Percentiles rank a stretch among this genome's conserved stretches.
phyloP scores from a whole-genome alignment of 306 rosid species.

The Lablab purpureus region DNA sequence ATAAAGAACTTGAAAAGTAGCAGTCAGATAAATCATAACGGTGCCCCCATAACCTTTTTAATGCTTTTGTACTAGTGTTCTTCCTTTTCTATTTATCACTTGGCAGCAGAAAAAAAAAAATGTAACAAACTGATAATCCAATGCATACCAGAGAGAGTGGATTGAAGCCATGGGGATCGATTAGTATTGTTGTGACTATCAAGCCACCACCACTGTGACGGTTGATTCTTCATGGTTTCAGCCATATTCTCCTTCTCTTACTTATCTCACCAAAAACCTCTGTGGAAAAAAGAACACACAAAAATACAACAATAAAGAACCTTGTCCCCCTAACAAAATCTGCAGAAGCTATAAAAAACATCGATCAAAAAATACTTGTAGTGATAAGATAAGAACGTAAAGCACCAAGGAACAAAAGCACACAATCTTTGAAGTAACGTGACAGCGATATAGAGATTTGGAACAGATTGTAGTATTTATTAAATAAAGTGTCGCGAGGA shows the following conservation, averaged over 20 bases:
- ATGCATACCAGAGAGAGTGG: conserved; percentile 69
- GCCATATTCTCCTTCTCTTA: conserved; percentile 47
- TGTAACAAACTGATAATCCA: conserved; percentile 4
- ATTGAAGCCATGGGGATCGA: conserved; percentile 84
- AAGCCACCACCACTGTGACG: conserved; percentile 79
- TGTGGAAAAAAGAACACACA: not conserved
- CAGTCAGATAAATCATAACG: conserved; percentile 28
- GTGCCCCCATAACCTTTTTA: conserved; percentile 15
- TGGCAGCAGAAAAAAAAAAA: not conserved
- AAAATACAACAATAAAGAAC: conserved; percentile 23
- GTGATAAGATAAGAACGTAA: conserved; percentile 27
- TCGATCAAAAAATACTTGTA: not conserved
- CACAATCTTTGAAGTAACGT: too few species aligned
- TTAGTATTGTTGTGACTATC: conserved; percentile 58
- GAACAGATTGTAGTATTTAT: too few species aligned
- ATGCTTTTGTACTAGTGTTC: conserved; percentile 5
- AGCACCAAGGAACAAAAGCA: not conserved
- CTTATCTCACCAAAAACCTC: conserved; percentile 24
- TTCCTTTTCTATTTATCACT: conserved; percentile 6
- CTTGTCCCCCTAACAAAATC: not conserved
- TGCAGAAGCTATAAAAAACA: conserved; percentile 7
- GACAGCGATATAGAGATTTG: too few species aligned
- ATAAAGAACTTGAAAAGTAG: conserved; percentile 35
- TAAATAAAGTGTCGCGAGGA: too few species aligned
- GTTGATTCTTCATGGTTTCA: conserved; percentile 52